These are phyloP conservation scores for Stromatinia cepivora DNA, from an alignment of 2,329 filamentous ascomycete species.

Conservation along the genomic window DNA sequence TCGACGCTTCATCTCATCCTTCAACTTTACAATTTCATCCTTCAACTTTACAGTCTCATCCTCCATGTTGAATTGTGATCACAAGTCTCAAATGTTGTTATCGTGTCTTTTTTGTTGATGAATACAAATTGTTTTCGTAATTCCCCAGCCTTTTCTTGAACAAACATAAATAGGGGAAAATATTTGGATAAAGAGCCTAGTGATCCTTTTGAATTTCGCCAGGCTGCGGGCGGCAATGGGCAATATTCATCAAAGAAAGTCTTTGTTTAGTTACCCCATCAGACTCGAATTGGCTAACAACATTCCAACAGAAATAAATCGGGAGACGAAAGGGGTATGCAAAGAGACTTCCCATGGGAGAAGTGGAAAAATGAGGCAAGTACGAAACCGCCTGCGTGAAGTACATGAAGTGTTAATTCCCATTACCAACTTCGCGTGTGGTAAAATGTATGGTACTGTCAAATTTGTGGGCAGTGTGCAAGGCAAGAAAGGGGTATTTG, in stretches of 20 bases:
- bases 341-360: too few relatives aligned
- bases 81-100: neutral
- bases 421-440: constrained; percentile 40
- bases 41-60: neutral
- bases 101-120: neutral
- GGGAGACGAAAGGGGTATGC: too few relatives aligned
- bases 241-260: neutral
- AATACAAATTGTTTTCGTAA: too few relatives aligned
- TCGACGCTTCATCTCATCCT: too few relatives aligned
- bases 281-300: neutral
- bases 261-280: neutral
- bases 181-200: neutral
- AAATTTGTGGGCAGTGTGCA: constrained; percentile 85
- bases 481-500: constrained; percentile 89
- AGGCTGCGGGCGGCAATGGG: neutral
- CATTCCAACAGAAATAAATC: neutral
- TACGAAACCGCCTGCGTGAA: neutral
- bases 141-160: neutral
- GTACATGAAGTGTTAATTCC: neutral
- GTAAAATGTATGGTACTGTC: constrained; percentile 86
- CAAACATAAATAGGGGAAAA: neutral
- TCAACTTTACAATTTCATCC: neutral
- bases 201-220: neutral
- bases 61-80: neutral
- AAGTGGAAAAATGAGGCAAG: neutral